Conservation (phyloP, 768 basidiomycete species). For the Chiua virens region DNA sequence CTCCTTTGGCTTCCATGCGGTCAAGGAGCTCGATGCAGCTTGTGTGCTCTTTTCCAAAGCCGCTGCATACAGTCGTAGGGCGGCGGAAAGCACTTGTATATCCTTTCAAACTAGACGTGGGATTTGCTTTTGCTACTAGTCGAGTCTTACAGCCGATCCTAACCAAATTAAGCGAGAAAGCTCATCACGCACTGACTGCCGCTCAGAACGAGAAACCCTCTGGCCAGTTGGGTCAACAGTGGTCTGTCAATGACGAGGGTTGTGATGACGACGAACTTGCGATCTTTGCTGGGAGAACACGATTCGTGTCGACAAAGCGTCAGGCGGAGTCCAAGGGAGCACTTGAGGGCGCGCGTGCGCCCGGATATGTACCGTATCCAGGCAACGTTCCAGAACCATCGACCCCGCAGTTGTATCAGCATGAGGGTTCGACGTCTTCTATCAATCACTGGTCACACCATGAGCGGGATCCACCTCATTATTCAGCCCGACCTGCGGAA, state of each 20-base stretch:
- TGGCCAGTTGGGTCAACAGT: conserved; percentile 37
- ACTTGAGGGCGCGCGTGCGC: conserved; percentile 3
- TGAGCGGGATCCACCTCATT: conserved; percentile 16
- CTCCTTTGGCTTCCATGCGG: conserved; percentile 65
- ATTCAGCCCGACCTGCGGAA: conserved; percentile 3
- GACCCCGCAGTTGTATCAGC: conserved; percentile 10
- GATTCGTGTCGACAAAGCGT: conserved; percentile 54
- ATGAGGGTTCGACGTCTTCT: conserved; percentile 13
- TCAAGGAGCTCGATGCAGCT: conserved; percentile 68
- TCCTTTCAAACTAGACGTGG: neutral
- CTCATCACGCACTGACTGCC: conserved; percentile 50
- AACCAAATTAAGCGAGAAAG: conserved; percentile 62
- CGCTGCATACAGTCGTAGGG: conserved; percentile 56
- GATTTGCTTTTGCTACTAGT: conserved; percentile 2
- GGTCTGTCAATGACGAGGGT: conserved; percentile 54
- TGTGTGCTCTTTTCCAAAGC: conserved; percentile 66
- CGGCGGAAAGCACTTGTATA: conserved; percentile 65
- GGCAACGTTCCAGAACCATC: conserved; percentile 1
- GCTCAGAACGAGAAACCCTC: conserved; percentile 38
- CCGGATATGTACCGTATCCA: neutral
- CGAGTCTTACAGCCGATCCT: conserved; percentile 48
- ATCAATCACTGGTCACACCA: conserved; percentile 14
- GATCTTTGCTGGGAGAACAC: conserved; percentile 67
- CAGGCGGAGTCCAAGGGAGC: conserved; percentile 20
- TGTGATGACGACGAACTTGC: conserved; percentile 60